These are phyloP conservation scores for Xylaria cubensis DNA, from an alignment of 495 filamentous ascomycete genomes.

Conservation along the genomic window DNA sequence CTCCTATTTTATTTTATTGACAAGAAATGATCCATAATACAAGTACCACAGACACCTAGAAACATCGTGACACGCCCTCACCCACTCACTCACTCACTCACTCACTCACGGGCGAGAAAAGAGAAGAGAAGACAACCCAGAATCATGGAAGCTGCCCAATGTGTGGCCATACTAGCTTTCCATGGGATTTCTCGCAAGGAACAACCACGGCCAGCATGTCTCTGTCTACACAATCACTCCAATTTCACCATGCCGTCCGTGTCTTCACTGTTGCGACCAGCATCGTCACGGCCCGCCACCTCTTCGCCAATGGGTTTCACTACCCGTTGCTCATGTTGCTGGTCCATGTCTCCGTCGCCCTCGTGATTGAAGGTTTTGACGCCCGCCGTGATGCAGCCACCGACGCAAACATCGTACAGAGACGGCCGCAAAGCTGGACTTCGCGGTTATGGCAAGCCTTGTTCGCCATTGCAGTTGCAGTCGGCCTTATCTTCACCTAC, in stretches of 20 bases:
- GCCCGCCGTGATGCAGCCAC: not conserved
- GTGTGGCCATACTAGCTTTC: not conserved
- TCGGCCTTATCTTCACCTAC: conserved; percentile 28
- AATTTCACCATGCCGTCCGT: conserved; percentile 25
- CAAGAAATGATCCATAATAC: not conserved
- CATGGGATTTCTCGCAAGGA: conserved; percentile 9
- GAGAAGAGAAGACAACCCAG: not conserved
- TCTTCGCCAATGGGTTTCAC: conserved; percentile 24
- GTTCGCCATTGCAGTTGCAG: conserved; percentile 10
- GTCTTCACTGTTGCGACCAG: conserved; percentile 20
- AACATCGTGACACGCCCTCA: not conserved
- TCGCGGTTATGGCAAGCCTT: conserved; percentile 22
- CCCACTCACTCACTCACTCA: not conserved
- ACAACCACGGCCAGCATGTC: conserved; percentile 19
- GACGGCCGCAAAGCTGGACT: conserved; percentile 16
- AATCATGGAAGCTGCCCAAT: conserved; percentile 23
- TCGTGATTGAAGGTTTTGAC: conserved; percentile 8
- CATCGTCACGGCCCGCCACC: conserved; percentile 28
- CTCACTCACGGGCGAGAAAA: not conserved
- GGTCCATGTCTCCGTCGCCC: conserved; percentile 21
- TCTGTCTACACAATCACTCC: not conserved
- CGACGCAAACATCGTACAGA: conserved; percentile 3
- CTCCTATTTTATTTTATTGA: conserved; percentile 23
- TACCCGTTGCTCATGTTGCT: conserved; percentile 28
- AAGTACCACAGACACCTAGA: not conserved